Base-by-base conservation (phyloP, 2,329 filamentous ascomycete genomes). In the Mycocentrospora acerina region DNA sequence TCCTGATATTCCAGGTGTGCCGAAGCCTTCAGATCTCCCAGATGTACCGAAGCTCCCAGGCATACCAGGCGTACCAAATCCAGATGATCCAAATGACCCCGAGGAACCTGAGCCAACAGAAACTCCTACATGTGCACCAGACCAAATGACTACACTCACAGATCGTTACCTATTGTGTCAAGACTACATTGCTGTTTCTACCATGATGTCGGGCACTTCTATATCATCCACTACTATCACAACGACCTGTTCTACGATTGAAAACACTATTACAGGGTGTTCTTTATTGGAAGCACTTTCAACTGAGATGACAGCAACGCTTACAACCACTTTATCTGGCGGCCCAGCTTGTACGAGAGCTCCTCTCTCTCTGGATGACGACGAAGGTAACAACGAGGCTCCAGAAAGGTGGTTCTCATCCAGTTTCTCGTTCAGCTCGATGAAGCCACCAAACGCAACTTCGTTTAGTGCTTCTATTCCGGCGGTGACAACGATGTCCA, bases 301-400 rank as follows among this genome's bases (percentile, higher is more conserved):
- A 8, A 57, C 53, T n/a, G n/a, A n/a, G 1, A 48, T 51, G 2
- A 50, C 46, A 1, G 27, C 31, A 2, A 51, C 45, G 1, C 29
- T 32, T 12, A 50, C 30, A 11, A 38, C 24, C n/a, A 46, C 45
- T 14, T 42, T 46, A 14, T 42, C 24, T 10, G 48, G 46, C 13
- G 44, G 32, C 1, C 40, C 44, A 8, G 28, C 45, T 10, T 64
- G 60, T 24, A 57, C 52, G 5, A 35, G 39, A 4, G 54, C 45
- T 7, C 47, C 56, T 6, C 45, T 62, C 4, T 46, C 37, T n/a
- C 40, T 62, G 1, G 57, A 64, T 27, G 58, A 62, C n/a, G 57
- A 62, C 19, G 49, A 62, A 28, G 59, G 59, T 3, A 45, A 56
- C 19, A 58, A 62, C 28, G 48, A 46, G 18, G 43, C 42, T 1